A percentile compares a stretch with the other conserved stretches of the same genome.
Evolutionary conservation across 2,329 filamentous ascomycete genomes (phyloP).

Genomic region (Paraphaeosphaeria sporulosa): DNA sequence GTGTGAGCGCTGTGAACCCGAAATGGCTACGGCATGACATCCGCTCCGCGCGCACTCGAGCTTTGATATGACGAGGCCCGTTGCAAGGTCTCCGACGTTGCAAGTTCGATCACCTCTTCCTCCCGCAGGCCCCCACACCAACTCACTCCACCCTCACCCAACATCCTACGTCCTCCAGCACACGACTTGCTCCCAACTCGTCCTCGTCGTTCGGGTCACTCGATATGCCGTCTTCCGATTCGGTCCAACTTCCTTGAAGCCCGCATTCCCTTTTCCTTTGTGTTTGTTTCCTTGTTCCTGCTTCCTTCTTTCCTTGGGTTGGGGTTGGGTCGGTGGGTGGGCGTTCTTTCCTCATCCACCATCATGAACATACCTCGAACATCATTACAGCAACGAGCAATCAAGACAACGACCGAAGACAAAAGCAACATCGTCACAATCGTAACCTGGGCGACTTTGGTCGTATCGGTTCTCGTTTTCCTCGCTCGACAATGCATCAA

Average conservation of each 20-base stretch:
- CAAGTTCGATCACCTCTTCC: slow-evolving; percentile 16
- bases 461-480: slow-evolving; percentile 33
- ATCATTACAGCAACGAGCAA: slow-evolving; percentile 16
- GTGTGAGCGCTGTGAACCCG: slow-evolving; percentile 7
- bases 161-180: slow-evolving; percentile 4
- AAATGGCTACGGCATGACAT: slow-evolving; percentile 13
- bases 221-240: slow-evolving; percentile 21
- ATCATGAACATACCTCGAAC: slow-evolving; percentile 28
- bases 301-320: slow-evolving; percentile 19
- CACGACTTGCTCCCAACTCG: slow-evolving; percentile 2
- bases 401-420: slow-evolving; percentile 20
- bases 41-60: slow-evolving; percentile 25
- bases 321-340: slow-evolving; percentile 17
- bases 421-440: slow-evolving; percentile 31
- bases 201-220: slow-evolving; percentile 7
- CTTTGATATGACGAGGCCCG: slow-evolving; percentile 19
- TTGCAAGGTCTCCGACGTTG: slow-evolving; percentile 17
- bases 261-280: slow-evolving; percentile 10
- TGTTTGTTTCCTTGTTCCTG: slow-evolving; percentile 20
- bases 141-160: slow-evolving; percentile 19
- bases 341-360: slow-evolving; percentile 17
- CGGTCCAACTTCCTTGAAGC: slow-evolving; percentile 11
- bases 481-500: slow-evolving; percentile 38
- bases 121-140: slow-evolving; percentile 5
- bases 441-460: slow-evolving; percentile 36